These are phyloP conservation scores for Ascosphaera aggregata DNA, from an alignment of 2,329 filamentous ascomycete species.

Conservation along the genomic window DNA sequence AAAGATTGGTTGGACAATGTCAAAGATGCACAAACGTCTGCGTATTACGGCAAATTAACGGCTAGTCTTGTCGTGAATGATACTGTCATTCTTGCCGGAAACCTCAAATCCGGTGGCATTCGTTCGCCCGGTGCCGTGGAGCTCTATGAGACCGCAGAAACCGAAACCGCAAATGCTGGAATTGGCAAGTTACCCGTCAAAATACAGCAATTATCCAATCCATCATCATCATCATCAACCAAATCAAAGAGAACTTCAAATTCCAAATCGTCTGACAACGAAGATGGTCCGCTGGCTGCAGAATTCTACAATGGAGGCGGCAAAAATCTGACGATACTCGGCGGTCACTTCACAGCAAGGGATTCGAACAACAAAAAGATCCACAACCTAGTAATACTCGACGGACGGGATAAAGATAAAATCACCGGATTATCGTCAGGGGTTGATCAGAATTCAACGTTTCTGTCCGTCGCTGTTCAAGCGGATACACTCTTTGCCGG, in stretches of 20 bases:
- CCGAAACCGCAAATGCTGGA: not conserved
- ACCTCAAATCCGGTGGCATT: slow-evolving; percentile 51
- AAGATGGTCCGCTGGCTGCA: slow-evolving; percentile 39
- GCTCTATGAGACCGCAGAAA: not conserved
- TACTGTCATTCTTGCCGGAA: slow-evolving; percentile 54
- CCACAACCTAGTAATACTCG: slow-evolving; percentile 62
- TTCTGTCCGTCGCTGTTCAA: slow-evolving; percentile 45
- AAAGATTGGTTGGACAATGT: slow-evolving; percentile 78
- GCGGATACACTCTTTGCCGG: slow-evolving; percentile 56
- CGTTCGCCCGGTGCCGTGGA: slow-evolving; percentile 47
- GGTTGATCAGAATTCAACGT: slow-evolving; percentile 47
- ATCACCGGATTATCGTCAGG: slow-evolving; percentile 43
- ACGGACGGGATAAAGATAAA: slow-evolving; percentile 42
- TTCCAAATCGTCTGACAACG: slow-evolving; percentile 32
- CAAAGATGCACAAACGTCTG: slow-evolving; percentile 33
- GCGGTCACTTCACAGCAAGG: slow-evolving; percentile 59
- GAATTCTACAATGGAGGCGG: slow-evolving; percentile 47
- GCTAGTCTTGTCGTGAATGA: slow-evolving; percentile 36
- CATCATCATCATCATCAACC: slow-evolving; percentile 6
- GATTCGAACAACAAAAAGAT: slow-evolving; percentile 45
- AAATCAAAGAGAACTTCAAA: slow-evolving; percentile 22
- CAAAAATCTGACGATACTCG: slow-evolving; percentile 67
- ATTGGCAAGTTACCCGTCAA: not conserved
- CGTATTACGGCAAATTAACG: slow-evolving; percentile 49
- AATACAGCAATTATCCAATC: not conserved